Percentiles rank a stretch among this genome's conserved stretches.
Conservation (phyloP, 768 basidiomycete genomes). For the Chalciporus pseudorubinellus region DNA sequence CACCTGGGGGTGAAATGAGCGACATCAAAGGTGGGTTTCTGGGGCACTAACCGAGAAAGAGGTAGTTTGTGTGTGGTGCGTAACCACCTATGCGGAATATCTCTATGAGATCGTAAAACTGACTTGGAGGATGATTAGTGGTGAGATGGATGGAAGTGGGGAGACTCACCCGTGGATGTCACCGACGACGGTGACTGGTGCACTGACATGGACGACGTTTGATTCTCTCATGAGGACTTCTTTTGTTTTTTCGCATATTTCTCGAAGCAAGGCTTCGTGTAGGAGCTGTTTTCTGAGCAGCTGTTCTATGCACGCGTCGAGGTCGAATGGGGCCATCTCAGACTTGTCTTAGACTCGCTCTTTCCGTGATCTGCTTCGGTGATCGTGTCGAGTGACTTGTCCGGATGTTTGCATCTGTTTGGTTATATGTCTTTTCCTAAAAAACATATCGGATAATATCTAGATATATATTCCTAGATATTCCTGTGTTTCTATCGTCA, state of each 20-base stretch:
- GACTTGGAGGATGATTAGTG: constrained; percentile 57
- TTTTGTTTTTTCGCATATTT: constrained; percentile 99
- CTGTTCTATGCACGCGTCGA: constrained; percentile 94
- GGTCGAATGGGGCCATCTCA: constrained; percentile 69
- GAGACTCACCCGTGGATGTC: constrained; percentile 94
- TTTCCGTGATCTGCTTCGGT: too few species aligned
- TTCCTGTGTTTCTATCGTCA: too few species aligned
- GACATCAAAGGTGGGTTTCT: constrained; percentile 10
- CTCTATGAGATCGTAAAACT: constrained; percentile 99
- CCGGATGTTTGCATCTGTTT: constrained; percentile 25
- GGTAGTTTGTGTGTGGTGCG: constrained; percentile 95
- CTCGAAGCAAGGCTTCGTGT: constrained; percentile 89
- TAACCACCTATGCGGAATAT: constrained; percentile 99
- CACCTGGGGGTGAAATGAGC: constrained; percentile 51
- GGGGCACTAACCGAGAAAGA: constrained; percentile 79
- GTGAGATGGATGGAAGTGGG: constrained; percentile 13
- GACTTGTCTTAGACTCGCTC: too few species aligned
- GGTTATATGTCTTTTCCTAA: neutral
- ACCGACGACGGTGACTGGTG: constrained; percentile 97
- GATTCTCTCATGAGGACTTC: constrained; percentile 99
- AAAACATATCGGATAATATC: neutral
- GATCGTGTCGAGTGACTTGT: constrained; percentile 4
- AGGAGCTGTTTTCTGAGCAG: constrained; percentile 89
- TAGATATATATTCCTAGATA: too few species aligned
- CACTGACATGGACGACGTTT: constrained; percentile 95